phyloP scores from a whole-genome alignment of 805 yeast species.

The Yarrowia yakushimensis region DNA sequence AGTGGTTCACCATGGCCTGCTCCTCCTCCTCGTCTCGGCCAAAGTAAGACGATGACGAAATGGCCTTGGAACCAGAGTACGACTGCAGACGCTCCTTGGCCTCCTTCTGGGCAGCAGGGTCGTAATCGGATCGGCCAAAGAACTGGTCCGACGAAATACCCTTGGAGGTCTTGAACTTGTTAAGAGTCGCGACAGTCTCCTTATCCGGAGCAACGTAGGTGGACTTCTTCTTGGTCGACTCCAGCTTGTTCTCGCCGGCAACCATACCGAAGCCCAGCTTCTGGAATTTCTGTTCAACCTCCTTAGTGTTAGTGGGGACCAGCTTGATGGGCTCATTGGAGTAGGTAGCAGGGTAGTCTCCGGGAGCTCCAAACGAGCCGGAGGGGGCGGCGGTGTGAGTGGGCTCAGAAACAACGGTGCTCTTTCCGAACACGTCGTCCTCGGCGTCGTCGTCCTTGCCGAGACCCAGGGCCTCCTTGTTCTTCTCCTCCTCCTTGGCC shows the following conservation, averaged over 20 bases:
- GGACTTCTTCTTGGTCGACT: conserved; percentile 32
- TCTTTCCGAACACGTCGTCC: conserved; percentile 23
- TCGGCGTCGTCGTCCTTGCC: conserved; percentile 36
- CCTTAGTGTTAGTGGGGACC: conserved; percentile 24
- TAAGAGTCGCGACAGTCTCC: conserved; percentile 35
- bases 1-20: conserved; percentile 34
- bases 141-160: conserved; percentile 94
- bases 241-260: conserved; percentile 34
- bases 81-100: conserved; percentile 77
- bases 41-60: conserved; percentile 88
- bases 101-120: conserved; percentile 70
- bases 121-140: conserved; percentile 84
- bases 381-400: conserved; percentile 25
- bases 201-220: conserved; percentile 29
- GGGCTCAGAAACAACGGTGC: conserved; percentile 3
- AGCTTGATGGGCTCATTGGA: conserved; percentile 20
- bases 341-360: conserved; percentile 8
- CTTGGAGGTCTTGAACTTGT: conserved; percentile 81
- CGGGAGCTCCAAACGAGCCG: conserved; percentile 20
- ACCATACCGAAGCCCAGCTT: conserved; percentile 90
- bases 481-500: conserved; percentile 79
- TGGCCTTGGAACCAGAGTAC: conserved; percentile 82
- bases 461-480: conserved; percentile 47
- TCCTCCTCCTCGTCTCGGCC: conserved; percentile 69
- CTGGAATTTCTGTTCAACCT: conserved; percentile 47